A percentile compares a stretch with the other conserved stretches of the same genome.
Conservation (phyloP, 202 grass and related monocot genomes). For the Carex sylvatica region DNA sequence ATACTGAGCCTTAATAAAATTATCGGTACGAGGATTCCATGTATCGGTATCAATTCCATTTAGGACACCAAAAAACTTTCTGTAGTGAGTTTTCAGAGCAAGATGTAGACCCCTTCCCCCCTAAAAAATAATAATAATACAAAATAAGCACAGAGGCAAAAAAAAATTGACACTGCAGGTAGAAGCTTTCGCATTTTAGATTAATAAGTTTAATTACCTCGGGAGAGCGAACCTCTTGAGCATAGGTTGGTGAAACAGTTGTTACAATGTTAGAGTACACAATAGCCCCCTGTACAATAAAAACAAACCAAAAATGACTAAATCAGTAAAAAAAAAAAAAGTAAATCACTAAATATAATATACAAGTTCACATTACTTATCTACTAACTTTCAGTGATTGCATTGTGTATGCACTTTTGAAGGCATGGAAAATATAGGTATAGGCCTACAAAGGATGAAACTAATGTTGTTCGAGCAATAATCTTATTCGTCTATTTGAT, state of each 20-base stretch:
- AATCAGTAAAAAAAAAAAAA: slow-evolving; percentile 25
- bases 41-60: slow-evolving; percentile 93
- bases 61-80: slow-evolving; percentile 93
- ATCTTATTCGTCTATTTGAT: too few species aligned
- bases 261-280: slow-evolving; percentile 98
- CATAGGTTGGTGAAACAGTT: slow-evolving; percentile 94
- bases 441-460: neutral
- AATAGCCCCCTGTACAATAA: slow-evolving; percentile 71
- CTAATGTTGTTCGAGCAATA: too few species aligned
- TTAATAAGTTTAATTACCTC: slow-evolving; percentile 53
- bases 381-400: neutral
- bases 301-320: slow-evolving; percentile 21
- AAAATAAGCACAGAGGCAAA: slow-evolving; percentile 19
- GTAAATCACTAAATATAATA: slow-evolving; percentile 1
- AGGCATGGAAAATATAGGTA: neutral
- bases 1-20: slow-evolving; percentile 60
- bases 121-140: slow-evolving; percentile 34
- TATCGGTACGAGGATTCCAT: slow-evolving; percentile 90
- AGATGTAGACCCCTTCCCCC: slow-evolving; percentile 80
- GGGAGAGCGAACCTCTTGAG: slow-evolving; percentile 70
- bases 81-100: slow-evolving; percentile 75
- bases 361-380: slow-evolving; percentile 25
- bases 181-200: neutral
- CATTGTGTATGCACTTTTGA: neutral
- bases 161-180: neutral